Evolutionary conservation across 768 basidiomycete species (phyloP), one percentile per base, ranked within the genome.

Genomic region (Hemileccinum impolitum): DNA sequence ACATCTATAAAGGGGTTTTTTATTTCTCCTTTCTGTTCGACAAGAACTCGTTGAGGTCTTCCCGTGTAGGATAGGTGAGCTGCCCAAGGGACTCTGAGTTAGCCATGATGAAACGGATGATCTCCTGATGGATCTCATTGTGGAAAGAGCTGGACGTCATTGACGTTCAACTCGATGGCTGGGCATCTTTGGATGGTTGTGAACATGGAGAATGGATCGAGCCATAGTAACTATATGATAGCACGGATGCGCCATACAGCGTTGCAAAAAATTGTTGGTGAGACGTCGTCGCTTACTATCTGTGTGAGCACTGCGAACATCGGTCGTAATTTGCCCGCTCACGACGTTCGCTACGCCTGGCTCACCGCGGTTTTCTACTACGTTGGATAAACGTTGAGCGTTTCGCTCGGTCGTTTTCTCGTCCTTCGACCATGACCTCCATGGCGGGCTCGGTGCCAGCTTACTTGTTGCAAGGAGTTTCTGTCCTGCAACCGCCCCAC

Each of bases 401-500:
- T 43, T 30, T 50, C 45, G 39, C 54, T 56, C 42, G 54, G 56
- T 39, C 40, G 61, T 46, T 53, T 59, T 62, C 60, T 63, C 51
- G 54, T 57, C 54, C 57, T 59, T 50, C 49, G 54, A 66, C 62
- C 57, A 90, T 90, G 87, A 79, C 85, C 61, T 82, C 86, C 60
- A 82, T 84, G 69, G 81, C 83, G 61, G 68, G 67, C 47, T 47
- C 47, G 69, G 70, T 83, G 65, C 84, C 87, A 58, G 79, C 78
- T 58, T 90, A 81, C 70, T 72, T 89, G 76, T 72, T 84, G 63
- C 81, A 82, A 69, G 82, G 83, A 67, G 85, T 85, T 53, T 75
- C 82, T 49, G 80, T 85, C 55, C 72, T 80, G 61, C 90, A 89
- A 65, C 89, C 87, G 59, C 72, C 84, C 59, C 86, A 90, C 70